Evolutionary conservation across 139 green algal genomes (phyloP).

Genomic region (Desmodesmus armatus): DNA sequence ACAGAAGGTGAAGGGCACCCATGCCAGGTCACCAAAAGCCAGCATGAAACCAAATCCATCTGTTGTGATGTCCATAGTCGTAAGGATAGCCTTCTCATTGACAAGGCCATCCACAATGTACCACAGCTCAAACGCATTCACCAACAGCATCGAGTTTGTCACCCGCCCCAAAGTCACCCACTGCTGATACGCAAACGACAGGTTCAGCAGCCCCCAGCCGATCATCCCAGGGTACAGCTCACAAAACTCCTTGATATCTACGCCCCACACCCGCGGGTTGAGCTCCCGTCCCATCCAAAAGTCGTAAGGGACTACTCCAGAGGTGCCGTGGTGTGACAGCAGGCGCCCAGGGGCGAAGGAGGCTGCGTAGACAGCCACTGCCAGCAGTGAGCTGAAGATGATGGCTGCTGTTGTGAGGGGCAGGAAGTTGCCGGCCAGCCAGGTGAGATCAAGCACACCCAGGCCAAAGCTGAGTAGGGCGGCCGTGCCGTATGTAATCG

Average conservation of each 20-base stretch:
- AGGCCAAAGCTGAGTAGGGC: constrained; percentile 75
- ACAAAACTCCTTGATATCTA: constrained; percentile 96
- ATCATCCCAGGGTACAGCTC: constrained; percentile 93
- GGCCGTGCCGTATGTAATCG: constrained; percentile 64
- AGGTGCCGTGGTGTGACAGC: constrained; percentile 65
- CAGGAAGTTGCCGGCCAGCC: constrained; percentile 85
- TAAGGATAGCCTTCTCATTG: constrained; percentile 90
- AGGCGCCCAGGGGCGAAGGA: constrained; percentile 73
- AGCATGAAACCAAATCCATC: constrained; percentile 99
- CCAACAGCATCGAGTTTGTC: constrained; percentile 81
- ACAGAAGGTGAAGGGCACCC: constrained; percentile 98
- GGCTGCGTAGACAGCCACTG: constrained; percentile 72
- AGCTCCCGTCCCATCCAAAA: constrained; percentile 96
- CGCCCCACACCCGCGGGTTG: constrained; percentile 76
- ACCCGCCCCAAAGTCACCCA: constrained; percentile 54
- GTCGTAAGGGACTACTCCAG: constrained; percentile 78
- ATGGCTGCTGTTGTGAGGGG: constrained; percentile 80
- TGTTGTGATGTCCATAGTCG: constrained; percentile 98
- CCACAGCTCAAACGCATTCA: constrained; percentile 79
- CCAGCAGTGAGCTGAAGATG: constrained; percentile 67
- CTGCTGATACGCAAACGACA: constrained; percentile 54
- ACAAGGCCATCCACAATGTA: constrained; percentile 77
- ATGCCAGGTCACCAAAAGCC: constrained; percentile 95
- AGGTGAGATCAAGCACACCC: constrained; percentile 60
- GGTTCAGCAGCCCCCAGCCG: constrained; percentile 62